phyloP scores from a whole-genome alignment of 2,329 filamentous ascomycete species.

The Trichoderma hamatum region DNA sequence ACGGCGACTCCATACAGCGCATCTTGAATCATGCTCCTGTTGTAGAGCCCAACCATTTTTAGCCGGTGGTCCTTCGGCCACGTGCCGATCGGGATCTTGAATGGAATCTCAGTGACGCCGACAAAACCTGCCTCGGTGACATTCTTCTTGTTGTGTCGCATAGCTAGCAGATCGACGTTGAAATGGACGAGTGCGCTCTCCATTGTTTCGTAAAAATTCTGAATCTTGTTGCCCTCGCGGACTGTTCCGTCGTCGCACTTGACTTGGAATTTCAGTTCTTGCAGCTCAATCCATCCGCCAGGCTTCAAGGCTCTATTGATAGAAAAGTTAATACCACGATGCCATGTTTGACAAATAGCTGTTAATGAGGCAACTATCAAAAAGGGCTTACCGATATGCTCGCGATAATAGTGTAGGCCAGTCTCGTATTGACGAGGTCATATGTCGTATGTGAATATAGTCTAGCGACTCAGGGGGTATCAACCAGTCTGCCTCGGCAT shows the following conservation, averaged over 20 bases:
- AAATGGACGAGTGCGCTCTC: conserved; percentile 36
- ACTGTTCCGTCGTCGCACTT: conserved; percentile 38
- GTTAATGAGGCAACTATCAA: background rate
- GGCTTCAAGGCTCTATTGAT: conserved; percentile 40
- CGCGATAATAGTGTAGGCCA: conserved; percentile 33
- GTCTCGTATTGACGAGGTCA: conserved; percentile 37
- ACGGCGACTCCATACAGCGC: conserved; percentile 40
- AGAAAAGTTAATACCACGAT: background rate
- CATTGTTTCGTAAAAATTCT: conserved; percentile 37
- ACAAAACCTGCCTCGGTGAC: conserved; percentile 44
- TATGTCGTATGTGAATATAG: conserved; percentile 40
- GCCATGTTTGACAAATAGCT: no score
- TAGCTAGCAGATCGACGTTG: conserved; percentile 38
- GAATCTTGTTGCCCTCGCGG: conserved; percentile 34
- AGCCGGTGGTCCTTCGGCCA: conserved; percentile 53
- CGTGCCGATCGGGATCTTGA: conserved; percentile 51
- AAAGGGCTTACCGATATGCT: conserved; percentile 1
- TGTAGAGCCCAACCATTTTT: conserved; percentile 48
- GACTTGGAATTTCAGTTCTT: conserved; percentile 38
- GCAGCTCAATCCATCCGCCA: conserved; percentile 52
- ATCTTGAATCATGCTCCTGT: conserved; percentile 35
- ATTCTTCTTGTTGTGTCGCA: conserved; percentile 37
- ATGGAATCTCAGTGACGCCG: conserved; percentile 43
- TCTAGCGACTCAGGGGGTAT: conserved; percentile 36
- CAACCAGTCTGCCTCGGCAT: conserved; percentile 49